Conservation (phyloP, 345 rosid genomes). For the Passiflora organensis region DNA sequence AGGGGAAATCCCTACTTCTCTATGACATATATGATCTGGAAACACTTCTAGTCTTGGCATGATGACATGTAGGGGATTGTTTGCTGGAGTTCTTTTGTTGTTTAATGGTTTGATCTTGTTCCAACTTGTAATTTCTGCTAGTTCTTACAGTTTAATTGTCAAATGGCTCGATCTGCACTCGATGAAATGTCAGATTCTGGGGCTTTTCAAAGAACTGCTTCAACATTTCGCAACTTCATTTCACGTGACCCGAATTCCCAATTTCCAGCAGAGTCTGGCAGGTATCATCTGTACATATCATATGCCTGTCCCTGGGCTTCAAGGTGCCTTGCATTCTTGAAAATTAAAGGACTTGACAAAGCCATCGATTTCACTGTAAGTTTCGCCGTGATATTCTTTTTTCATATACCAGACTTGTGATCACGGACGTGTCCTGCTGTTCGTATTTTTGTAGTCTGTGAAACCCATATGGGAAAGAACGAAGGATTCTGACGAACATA, state of each 20-base stretch:
- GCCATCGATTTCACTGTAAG: slow-evolving; percentile 69
- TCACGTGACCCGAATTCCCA: slow-evolving; percentile 53
- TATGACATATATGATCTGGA: too few relatives aligned
- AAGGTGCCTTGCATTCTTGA: slow-evolving; percentile 74
- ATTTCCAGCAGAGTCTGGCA: slow-evolving; percentile 74
- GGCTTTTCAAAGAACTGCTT: slow-evolving; percentile 69
- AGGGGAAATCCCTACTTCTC: too few relatives aligned
- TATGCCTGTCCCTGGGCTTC: slow-evolving; percentile 99
- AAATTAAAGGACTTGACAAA: slow-evolving; percentile 77
- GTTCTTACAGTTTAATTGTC: neutral
- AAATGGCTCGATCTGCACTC: slow-evolving; percentile 75
- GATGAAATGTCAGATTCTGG: slow-evolving; percentile 75
- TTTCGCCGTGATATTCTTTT: neutral
- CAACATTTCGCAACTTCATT: slow-evolving; percentile 71
- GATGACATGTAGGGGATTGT: too few relatives aligned
- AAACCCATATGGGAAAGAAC: slow-evolving; percentile 89
- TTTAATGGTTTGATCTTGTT: too few relatives aligned
- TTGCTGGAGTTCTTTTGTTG: too few relatives aligned
- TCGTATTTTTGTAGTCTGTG: slow-evolving; percentile 48
- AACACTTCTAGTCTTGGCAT: too few relatives aligned
- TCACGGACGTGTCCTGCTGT: neutral
- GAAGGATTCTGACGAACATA: slow-evolving; percentile 72
- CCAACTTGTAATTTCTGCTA: too few relatives aligned
- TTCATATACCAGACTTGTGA: neutral
- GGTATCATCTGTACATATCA: slow-evolving; percentile 90